phyloP scores from a whole-genome alignment of 305 asterid species.

The Euphrasia arctica region DNA sequence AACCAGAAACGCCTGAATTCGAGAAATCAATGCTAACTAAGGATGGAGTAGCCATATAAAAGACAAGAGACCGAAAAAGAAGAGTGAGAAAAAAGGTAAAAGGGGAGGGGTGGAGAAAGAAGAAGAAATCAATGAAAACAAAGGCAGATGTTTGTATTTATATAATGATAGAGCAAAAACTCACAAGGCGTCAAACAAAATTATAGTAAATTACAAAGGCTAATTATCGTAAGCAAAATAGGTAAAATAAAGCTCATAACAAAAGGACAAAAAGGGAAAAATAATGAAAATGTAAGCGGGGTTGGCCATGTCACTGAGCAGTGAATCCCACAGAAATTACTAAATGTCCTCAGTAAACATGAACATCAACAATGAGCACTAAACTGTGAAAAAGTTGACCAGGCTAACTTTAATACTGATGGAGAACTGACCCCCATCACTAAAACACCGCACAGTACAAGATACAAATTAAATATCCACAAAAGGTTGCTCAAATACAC shows the following conservation, averaged over 20 bases:
- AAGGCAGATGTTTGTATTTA: constrained; percentile 26
- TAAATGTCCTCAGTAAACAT: constrained; percentile 18
- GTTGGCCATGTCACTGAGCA: constrained; percentile 20
- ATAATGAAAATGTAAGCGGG: constrained; percentile 14
- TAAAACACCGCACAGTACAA: too few relatives aligned
- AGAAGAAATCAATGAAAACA: constrained; percentile 35
- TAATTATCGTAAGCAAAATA: constrained; percentile 12
- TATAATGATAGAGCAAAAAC: constrained; percentile 26
- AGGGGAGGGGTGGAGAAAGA: constrained; percentile 19
- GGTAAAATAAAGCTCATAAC: constrained; percentile 32
- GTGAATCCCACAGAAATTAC: constrained; percentile 18
- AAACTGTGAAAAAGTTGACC: neutral
- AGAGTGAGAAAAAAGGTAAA: constrained; percentile 11
- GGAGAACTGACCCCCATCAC: neutral
- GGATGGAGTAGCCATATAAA: constrained; percentile 28
- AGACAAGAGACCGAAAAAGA: constrained; percentile 26
- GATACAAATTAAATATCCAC: too few relatives aligned
- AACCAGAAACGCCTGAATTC: constrained; percentile 24
- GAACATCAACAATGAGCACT: constrained; percentile 7
- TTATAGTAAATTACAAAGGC: constrained; percentile 8
- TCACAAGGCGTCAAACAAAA: constrained; percentile 22
- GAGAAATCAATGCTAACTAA: constrained; percentile 22
- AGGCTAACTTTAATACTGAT: neutral
- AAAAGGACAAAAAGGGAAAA: constrained; percentile 28
- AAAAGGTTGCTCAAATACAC: neutral